phyloP scores from a whole-genome alignment of 768 basidiomycete species.

The Tylopilus vinaceipallidus region DNA sequence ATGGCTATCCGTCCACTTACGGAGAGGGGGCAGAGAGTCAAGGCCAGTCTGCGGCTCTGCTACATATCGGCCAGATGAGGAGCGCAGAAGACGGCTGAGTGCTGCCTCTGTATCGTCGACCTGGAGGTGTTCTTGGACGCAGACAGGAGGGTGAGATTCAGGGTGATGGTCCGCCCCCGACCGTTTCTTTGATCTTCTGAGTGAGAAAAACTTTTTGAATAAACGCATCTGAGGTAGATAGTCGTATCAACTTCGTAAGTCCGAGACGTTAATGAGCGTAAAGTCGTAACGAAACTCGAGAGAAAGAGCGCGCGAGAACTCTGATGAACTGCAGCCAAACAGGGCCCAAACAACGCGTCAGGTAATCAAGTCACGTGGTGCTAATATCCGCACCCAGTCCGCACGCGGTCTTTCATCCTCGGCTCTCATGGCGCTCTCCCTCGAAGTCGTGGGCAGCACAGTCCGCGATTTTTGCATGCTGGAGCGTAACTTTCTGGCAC shows the following conservation, averaged over 20 bases:
- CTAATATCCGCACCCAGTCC: constrained; percentile 15
- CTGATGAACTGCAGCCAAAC: constrained; percentile 47
- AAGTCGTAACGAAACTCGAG: constrained; percentile 13
- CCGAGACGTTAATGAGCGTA: constrained; percentile 28
- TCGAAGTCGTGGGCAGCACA: constrained; percentile 53
- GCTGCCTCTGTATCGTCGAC: constrained; percentile 47
- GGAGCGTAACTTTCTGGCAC: constrained; percentile 70
- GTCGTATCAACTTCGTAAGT: constrained; percentile 30
- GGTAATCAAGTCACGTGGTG: constrained; percentile 15
- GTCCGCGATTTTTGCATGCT: constrained; percentile 81
- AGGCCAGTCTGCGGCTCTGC: constrained; percentile 57
- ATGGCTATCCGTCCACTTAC: constrained; percentile 43
- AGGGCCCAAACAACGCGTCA: constrained; percentile 35
- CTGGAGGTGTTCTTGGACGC: constrained; percentile 17
- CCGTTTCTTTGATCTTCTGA: constrained; percentile 58
- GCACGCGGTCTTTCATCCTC: constrained; percentile 5
- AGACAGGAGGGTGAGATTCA: constrained; percentile 29
- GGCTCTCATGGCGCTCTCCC: constrained; percentile 20
- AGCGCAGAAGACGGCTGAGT: constrained; percentile 56
- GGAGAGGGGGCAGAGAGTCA: constrained; percentile 60
- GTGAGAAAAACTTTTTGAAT: constrained; percentile 66
- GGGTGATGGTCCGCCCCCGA: constrained; percentile 24
- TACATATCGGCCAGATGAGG: constrained; percentile 66
- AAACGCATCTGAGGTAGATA: constrained; percentile 53
- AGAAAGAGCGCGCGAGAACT: neutral